phyloP scores from a whole-genome alignment of 2,329 filamentous ascomycete genomes.

The Colletotrichum spinosum region DNA sequence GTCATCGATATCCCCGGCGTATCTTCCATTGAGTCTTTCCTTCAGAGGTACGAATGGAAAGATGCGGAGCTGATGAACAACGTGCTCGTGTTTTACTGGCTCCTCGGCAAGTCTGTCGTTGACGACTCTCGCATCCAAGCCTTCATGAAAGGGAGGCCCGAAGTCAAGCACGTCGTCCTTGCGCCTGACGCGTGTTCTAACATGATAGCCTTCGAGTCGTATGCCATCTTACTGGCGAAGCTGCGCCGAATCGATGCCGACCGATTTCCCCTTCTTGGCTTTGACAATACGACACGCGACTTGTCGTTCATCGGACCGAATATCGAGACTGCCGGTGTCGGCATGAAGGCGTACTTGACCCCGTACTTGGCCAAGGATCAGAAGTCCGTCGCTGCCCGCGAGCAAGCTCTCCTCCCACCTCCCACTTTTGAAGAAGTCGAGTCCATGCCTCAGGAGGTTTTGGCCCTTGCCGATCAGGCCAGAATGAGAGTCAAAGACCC shows the following conservation, averaged over 20 bases:
- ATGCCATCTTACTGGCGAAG: conserved; percentile 74
- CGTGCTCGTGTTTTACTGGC: conserved; percentile 81
- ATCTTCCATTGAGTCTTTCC: conserved; percentile 76
- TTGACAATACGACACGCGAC: conserved; percentile 63
- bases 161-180: conserved; percentile 81
- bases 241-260: conserved; percentile 79
- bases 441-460: conserved; percentile 55
- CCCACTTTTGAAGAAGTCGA: conserved; percentile 51
- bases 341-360: conserved; percentile 59
- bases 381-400: too few species aligned
- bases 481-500: conserved; percentile 53
- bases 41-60: conserved; percentile 79
- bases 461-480: conserved; percentile 64
- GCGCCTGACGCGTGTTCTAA: conserved; percentile 81
- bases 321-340: conserved; percentile 56
- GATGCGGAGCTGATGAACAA: conserved; percentile 73
- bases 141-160: conserved; percentile 74
- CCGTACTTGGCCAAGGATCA: conserved; percentile 59
- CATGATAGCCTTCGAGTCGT: conserved; percentile 75
- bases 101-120: conserved; percentile 76
- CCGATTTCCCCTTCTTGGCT: conserved; percentile 77
- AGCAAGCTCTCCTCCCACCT: conserved; percentile 51
- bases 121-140: conserved; percentile 70
- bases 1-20: conserved; percentile 81
- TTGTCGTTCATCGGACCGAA: conserved; percentile 36